These are phyloP conservation scores for Penicillium sp. DNA, from an alignment of 2,329 filamentous ascomycete genomes.

Conservation along the genomic window DNA sequence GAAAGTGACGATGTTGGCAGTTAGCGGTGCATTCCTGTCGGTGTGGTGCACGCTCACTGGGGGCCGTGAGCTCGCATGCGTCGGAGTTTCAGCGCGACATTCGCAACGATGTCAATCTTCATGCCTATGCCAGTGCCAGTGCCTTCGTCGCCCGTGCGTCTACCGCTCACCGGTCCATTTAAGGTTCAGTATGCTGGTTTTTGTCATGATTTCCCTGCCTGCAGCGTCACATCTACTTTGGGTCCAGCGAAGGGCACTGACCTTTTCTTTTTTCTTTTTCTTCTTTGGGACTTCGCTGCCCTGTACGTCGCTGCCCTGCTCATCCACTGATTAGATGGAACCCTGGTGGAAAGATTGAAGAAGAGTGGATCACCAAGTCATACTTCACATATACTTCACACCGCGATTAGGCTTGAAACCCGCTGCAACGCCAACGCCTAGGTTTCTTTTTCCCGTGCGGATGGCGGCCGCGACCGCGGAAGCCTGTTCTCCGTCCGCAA, in stretches of 20 bases:
- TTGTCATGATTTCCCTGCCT: background rate
- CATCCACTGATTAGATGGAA: background rate
- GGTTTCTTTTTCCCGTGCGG: background rate
- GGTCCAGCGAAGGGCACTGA: background rate
- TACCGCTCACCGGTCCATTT: background rate
- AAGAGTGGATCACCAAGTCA: conserved; percentile 1
- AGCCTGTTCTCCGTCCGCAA: background rate
- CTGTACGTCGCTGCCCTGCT: background rate
- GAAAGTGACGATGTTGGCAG: conserved; percentile 7
- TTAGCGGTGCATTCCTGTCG: conserved; percentile 4
- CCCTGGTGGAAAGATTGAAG: background rate
- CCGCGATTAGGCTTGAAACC: background rate
- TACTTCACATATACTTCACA: background rate
- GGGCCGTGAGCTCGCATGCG: background rate
- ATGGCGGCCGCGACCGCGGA: background rate
- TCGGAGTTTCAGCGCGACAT: conserved; percentile 13
- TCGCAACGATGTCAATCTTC: conserved; percentile 5
- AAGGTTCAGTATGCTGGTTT: background rate
- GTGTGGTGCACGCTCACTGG: background rate
- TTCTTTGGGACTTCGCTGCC: too few species aligned
- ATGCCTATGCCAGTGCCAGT: background rate
- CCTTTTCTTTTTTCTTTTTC: background rate
- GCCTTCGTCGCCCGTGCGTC: background rate
- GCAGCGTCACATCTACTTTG: background rate
- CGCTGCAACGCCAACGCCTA: background rate